Base-by-base conservation (phyloP, 1,284 basidiomycete species). In the Apiotrichum laibachii region DNA sequence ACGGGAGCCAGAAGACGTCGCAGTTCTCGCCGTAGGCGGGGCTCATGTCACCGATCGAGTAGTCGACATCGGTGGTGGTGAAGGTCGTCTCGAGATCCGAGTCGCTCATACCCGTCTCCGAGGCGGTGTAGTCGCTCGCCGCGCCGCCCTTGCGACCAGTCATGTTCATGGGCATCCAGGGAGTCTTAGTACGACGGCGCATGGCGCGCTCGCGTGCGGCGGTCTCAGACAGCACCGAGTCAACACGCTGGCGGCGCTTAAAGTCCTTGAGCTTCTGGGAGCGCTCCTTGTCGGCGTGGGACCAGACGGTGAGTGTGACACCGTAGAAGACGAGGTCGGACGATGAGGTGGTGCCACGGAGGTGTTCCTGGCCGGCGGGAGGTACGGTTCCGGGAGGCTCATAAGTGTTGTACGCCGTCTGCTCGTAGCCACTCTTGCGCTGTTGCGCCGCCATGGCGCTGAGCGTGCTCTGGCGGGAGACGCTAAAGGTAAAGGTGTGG, bases 1-100 rank as follows among this genome's bases (percentile, higher is more conserved):
- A 93, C 8, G 92, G 92, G 55, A 94, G 82, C 92, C 92, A 94
- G 72, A 93, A 93, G 21, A 92, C 88, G 33, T 91, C 90, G 67
- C 90, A 90, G 0, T 88, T 59, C 46, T 73, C 72, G 47, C 66
- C 71, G 11, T 62, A 64, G 5, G 60, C 66, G 16, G 61, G 66
- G 5, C 49, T 51, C 5, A 55, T 64, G 53, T 70, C 72, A 39
- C 44, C 53, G 18, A 50, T 16, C 4, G 62, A 63, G 46, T 50
- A 57, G 37, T 63, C 56, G 33, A 47, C 59, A 21, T 60, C 58
- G 15, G 56, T 53, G 39, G 50, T 50, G 9, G 62, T 63, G 26
- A 60, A 63, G 13, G 59, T 63, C 15, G 62, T 63, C 21, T 63
- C 62, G n/a, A 75, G 65, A 60, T 82, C 81, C 1, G 82, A 84